Conservation (phyloP, 257 asterid species). For the Vinca minor region DNA sequence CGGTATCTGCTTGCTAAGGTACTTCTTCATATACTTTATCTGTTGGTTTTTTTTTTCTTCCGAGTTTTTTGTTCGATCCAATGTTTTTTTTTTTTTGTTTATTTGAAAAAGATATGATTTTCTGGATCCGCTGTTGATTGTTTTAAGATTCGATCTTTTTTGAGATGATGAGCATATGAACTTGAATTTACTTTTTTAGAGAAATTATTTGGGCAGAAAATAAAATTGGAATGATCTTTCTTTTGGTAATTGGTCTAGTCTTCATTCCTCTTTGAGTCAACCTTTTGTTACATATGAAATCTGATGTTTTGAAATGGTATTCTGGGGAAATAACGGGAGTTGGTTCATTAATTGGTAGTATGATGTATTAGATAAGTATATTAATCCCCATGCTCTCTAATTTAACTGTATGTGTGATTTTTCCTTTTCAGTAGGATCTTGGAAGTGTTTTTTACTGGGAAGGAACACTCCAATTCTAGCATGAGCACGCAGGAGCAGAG, state of each 20-base stretch:
- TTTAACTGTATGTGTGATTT: not conserved
- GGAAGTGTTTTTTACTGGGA: not conserved
- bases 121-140: too few relatives aligned
- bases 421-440: not conserved
- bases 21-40: not conserved
- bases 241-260: too few relatives aligned
- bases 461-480: constrained; percentile 1
- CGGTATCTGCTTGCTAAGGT: too few relatives aligned
- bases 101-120: too few relatives aligned
- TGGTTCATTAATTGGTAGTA: not conserved
- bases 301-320: not conserved
- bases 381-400: not conserved
- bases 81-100: not conserved
- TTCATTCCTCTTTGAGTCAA: too few relatives aligned
- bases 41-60: not conserved
- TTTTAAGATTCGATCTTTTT: too few relatives aligned
- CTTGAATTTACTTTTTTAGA: too few relatives aligned
- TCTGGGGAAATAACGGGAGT: not conserved
- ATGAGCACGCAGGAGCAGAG: constrained; percentile 28
- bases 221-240: too few relatives aligned
- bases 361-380: not conserved
- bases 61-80: too few relatives aligned
- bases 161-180: too few relatives aligned
- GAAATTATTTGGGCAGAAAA: too few relatives aligned
- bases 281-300: too few relatives aligned